Conservation (phyloP, 2,329 filamentous ascomycete species). For the Endothia cerciana region DNA sequence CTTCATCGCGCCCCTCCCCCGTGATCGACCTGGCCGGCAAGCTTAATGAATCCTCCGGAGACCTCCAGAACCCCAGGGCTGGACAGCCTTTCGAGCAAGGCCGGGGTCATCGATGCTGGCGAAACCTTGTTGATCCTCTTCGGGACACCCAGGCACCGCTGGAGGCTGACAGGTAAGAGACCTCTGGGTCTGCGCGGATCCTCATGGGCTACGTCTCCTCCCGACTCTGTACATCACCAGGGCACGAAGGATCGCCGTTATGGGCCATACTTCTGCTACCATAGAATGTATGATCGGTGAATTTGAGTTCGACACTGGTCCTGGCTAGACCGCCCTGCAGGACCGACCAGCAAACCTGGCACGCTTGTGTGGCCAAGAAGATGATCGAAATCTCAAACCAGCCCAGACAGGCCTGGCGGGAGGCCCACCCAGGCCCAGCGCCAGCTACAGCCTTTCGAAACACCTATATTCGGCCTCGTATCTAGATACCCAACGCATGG, state of each 20-base stretch:
- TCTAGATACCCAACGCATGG: conserved; percentile 9
- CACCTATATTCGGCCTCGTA: conserved; percentile 4
- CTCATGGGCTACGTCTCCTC: no score
- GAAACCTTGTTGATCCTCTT: background rate
- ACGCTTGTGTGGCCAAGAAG: background rate
- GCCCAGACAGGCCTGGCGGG: background rate
- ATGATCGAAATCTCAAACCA: conserved; percentile 17
- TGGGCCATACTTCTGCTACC: no score
- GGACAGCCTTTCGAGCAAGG: background rate
- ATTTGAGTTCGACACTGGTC: background rate
- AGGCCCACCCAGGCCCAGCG: background rate
- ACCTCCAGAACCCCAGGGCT: background rate
- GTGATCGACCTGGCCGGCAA: background rate
- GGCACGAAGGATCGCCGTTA: no score
- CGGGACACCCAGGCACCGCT: background rate
- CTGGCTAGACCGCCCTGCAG: background rate
- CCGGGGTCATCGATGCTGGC: background rate
- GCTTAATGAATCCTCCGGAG: background rate
- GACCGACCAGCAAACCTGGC: background rate
- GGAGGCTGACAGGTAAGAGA: background rate
- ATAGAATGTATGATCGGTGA: no score
- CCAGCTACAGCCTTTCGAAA: conserved; percentile 14
- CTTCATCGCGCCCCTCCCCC: background rate
- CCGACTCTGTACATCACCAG: no score
- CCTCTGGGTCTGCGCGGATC: no score